A percentile compares a stretch with the other conserved stretches of the same genome.
Evolutionary conservation across 2,329 filamentous ascomycete genomes (phyloP).

Genomic region (Ascochyta fabae): DNA sequence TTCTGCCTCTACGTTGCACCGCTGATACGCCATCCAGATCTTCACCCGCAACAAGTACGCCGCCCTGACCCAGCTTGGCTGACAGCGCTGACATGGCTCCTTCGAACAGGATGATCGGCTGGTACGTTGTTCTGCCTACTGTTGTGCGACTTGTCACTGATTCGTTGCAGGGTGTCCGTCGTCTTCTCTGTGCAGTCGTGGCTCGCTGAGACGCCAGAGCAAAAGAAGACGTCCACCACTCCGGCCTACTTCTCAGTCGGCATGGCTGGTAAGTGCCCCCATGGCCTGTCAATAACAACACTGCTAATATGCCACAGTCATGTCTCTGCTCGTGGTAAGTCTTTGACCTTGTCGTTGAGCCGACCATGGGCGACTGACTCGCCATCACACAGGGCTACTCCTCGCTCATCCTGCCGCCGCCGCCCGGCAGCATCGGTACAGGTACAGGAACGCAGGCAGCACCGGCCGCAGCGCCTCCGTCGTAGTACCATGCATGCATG

Average conservation of each 20-base stretch:
- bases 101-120: conserved; percentile 65
- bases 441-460: conserved; percentile 57
- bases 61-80: conserved; percentile 11
- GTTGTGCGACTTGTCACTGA: conserved; percentile 21
- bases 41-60: conserved; percentile 85
- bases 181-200: conserved; percentile 77
- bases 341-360: not conserved
- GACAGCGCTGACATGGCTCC: conserved; percentile 24
- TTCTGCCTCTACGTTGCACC: conserved; percentile 23
- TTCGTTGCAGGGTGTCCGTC: conserved; percentile 67
- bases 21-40: conserved; percentile 62
- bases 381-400: conserved; percentile 61
- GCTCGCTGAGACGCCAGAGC: conserved; percentile 75
- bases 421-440: conserved; percentile 41
- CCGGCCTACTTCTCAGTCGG: conserved; percentile 77
- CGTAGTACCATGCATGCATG: conserved; percentile 33
- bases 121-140: conserved; percentile 51
- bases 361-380: conserved; percentile 15
- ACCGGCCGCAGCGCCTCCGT: conserved; percentile 55
- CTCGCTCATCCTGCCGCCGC: conserved; percentile 68
- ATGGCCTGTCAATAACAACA: not conserved
- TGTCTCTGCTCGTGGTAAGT: conserved; percentile 56
- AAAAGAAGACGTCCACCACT: conserved; percentile 68
- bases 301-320: conserved; percentile 38
- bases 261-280: conserved; percentile 72